Evolutionary conservation across 228 moss, liverwort and hornwort genomes (phyloP).

Genomic region (Sphagnum magellanicum): DNA sequence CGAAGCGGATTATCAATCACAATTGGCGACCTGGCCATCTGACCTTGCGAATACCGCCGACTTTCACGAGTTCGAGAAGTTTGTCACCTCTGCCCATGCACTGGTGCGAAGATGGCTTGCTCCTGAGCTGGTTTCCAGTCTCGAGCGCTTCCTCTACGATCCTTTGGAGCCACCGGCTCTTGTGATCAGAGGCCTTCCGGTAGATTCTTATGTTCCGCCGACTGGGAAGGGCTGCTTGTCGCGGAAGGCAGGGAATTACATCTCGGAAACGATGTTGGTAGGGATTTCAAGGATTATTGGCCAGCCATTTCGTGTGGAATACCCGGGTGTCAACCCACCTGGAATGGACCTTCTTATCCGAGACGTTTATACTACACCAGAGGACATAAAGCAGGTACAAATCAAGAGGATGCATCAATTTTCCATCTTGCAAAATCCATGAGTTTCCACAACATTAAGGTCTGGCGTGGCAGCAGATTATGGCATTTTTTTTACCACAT

Average conservation of each 20-base stretch:
- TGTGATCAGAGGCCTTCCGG: conserved; percentile 32
- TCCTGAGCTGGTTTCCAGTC: conserved; percentile 3
- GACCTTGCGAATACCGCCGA: conserved; percentile 24
- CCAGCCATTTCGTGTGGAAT: conserved; percentile 13
- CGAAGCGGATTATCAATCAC: conserved; percentile 21
- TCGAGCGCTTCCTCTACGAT: conserved; percentile 23
- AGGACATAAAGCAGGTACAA: conserved; percentile 5
- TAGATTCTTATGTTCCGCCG: conserved; percentile 36
- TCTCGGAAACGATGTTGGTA: conserved; percentile 50
- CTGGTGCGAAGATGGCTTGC: conserved; percentile 35
- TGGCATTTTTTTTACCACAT: too few species aligned
- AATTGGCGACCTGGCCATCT: conserved; percentile 22
- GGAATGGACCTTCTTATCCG: conserved; percentile 24
- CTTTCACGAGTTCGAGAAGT: conserved; percentile 24
- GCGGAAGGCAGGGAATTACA: conserved; percentile 23
- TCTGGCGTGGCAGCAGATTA: too few species aligned
- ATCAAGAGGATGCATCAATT: too few species aligned
- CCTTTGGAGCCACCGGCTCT: conserved; percentile 22
- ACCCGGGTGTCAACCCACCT: not conserved
- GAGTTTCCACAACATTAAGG: too few species aligned
- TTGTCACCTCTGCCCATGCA: conserved; percentile 28
- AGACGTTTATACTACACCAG: conserved; percentile 15
- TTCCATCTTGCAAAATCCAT: too few species aligned
- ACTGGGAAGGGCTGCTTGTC: conserved; percentile 1
- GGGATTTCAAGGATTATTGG: conserved; percentile 36